Evolutionary conservation across 768 basidiomycete species (phyloP), one percentile per base, ranked within the genome.

Genomic region (Thelephora ganbajun): DNA sequence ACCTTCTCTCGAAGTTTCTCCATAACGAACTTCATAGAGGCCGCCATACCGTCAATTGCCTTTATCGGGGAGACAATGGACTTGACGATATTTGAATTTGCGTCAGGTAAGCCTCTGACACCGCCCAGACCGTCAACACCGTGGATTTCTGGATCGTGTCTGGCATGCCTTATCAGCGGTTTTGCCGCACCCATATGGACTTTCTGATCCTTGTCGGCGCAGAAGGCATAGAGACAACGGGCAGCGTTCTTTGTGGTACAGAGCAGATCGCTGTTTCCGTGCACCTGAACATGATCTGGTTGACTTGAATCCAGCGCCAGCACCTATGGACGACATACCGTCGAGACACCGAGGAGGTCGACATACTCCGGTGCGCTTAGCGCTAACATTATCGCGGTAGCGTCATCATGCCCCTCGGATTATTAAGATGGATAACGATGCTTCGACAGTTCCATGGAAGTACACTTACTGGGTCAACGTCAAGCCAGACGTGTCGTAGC

Each of bases 321-420:
- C 14, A 42, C 23, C 11, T 37, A 34, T 23, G 42, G 9, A 22
- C 13, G 37, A 20, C 50, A 55, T 62, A 87, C 89, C 20, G 87
- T 87, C 0, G 89, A 91, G n/a, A 93, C 66, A 1, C 90, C 91
- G 5, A 90, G 63, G 16, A 94, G 74, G 34, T 72, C 62, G 48
- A 91, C 72, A 30, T 9, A 30, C 50, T 79, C 71, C 1, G 73
- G 69, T 11, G 71, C 70, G 53, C 87, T 76, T 4, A 83, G 58
- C 3, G 86, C 87, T 7, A 92, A 65, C 58, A 93, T 66, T 45
- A 93, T 79, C 2, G 87, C 88, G 11, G 78, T 79, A 4, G 85
- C 91, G 65, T 93, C 90, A 56, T 94, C 90, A 56, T 93, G 90
- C 12, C 90, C 89, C 85, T 88, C 45, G 30, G 18, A 14, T 11